These are phyloP conservation scores for Gonapodya sp. DNA, from an alignment of 192 early-diverging fungal species.

Conservation along the genomic window DNA sequence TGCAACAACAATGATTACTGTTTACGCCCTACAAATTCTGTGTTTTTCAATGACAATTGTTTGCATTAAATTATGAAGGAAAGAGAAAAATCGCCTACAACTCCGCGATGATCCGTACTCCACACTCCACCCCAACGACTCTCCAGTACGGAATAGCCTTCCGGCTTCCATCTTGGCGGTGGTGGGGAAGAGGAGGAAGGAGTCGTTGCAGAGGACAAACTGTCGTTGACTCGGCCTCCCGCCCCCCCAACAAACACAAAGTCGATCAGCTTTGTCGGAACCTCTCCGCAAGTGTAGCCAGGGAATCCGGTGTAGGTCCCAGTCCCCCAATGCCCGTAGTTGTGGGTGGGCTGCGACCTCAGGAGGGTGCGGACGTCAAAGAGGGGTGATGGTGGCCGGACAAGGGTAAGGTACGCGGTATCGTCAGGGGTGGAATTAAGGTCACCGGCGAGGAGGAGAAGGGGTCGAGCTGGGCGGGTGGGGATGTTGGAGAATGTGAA, in stretches of 20 bases:
- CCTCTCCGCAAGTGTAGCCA: background rate
- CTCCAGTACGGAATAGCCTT: background rate
- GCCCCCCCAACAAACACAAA: background rate
- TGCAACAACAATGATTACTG: too few relatives aligned
- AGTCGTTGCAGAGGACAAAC: too few relatives aligned
- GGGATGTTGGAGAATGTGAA: background rate
- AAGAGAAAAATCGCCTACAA: constrained; percentile 4
- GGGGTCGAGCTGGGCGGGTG: background rate
- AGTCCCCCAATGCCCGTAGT: background rate
- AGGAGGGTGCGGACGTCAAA: background rate
- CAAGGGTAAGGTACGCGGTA: background rate
- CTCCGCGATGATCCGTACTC: background rate
- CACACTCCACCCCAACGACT: background rate
- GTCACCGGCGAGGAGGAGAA: constrained; percentile 3
- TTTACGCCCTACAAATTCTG: too few relatives aligned
- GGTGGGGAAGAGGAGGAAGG: too few relatives aligned
- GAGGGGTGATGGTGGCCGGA: background rate
- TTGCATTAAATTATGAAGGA: too few relatives aligned
- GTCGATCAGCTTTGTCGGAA: background rate
- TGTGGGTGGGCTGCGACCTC: background rate
- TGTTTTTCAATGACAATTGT: too few relatives aligned
- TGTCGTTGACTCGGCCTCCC: background rate
- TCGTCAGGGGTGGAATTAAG: background rate
- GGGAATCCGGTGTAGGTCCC: constrained; percentile 2
- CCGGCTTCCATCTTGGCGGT: background rate